Percentiles rank a stretch among this genome's conserved stretches.
Conservation (phyloP, 805 yeast species). For the Wickerhamiella kurtzmanii region DNA sequence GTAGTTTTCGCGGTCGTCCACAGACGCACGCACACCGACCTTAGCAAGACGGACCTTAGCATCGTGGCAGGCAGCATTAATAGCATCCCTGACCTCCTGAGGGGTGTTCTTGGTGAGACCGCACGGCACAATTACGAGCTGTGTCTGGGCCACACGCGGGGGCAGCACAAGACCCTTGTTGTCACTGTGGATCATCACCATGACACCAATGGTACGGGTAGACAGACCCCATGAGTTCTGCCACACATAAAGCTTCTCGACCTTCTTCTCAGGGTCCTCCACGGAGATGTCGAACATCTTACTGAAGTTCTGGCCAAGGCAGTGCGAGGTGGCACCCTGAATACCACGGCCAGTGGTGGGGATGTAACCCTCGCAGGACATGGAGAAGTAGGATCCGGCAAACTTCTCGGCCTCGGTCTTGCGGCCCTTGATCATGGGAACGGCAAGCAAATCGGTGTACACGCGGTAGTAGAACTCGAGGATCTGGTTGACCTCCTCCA, state of each 20-base stretch:
- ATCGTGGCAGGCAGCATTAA: constrained; percentile 54
- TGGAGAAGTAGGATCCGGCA: constrained; percentile 94
- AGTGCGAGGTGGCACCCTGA: constrained; percentile 98
- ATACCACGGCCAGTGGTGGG: constrained; percentile 99
- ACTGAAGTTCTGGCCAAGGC: constrained; percentile 94
- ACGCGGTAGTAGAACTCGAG: constrained; percentile 73
- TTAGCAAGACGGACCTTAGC: constrained; percentile 49
- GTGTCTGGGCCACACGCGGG: constrained; percentile 88
- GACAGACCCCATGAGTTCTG: constrained; percentile 99
- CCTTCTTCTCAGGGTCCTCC: constrained; percentile 77
- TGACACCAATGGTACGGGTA: constrained; percentile 97
- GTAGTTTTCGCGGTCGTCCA: constrained; percentile 88
- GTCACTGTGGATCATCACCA: constrained; percentile 98
- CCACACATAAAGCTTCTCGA: constrained; percentile 76
- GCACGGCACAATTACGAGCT: constrained; percentile 86
- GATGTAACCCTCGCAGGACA: constrained; percentile 92
- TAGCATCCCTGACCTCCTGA: constrained; percentile 55
- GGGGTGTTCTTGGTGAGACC: constrained; percentile 84
- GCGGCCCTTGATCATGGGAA: constrained; percentile 88
- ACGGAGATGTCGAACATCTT: constrained; percentile 95
- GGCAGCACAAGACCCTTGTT: constrained; percentile 97
- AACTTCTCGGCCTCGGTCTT: constrained; percentile 97
- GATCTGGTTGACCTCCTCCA: constrained; percentile 70
- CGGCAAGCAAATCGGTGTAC: constrained; percentile 87
- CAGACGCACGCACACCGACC: constrained; percentile 58